These are phyloP conservation scores for Podaxis sp. DNA, from an alignment of 768 basidiomycete species.

Conservation along the genomic window DNA sequence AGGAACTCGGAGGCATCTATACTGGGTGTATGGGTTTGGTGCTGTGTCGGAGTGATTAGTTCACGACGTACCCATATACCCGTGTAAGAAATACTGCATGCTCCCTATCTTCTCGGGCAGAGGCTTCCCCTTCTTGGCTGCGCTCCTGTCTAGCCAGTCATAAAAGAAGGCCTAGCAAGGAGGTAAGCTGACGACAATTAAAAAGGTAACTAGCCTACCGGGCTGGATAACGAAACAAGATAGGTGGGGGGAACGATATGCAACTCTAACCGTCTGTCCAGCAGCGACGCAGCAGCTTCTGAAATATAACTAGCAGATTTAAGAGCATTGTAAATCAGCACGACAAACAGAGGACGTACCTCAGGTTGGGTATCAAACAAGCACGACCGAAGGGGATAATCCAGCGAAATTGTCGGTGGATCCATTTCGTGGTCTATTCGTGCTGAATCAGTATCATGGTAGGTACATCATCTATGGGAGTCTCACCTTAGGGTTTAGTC, in stretches of 20 bases:
- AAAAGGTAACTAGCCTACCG: constrained; percentile 39
- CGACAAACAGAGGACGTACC: constrained; percentile 39
- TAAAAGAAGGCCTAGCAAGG: constrained; percentile 79
- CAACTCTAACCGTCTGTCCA: constrained; percentile 72
- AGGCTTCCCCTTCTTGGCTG: constrained; percentile 78
- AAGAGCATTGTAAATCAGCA: background rate
- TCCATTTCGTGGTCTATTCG: constrained; percentile 80
- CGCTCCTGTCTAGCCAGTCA: constrained; percentile 85
- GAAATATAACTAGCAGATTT: constrained; percentile 67
- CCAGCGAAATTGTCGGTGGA: constrained; percentile 86
- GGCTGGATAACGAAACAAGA: constrained; percentile 79
- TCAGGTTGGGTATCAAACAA: constrained; percentile 87
- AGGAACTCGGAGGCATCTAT: constrained; percentile 87
- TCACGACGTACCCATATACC: constrained; percentile 59
- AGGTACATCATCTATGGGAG: background rate
- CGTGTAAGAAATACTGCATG: constrained; percentile 87
- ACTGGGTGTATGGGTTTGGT: background rate
- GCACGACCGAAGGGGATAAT: constrained; percentile 88
- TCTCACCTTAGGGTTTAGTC: constrained; percentile 79
- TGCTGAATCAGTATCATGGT: background rate
- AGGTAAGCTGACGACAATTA: constrained; percentile 2
- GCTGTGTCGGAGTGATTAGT: background rate
- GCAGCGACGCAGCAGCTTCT: constrained; percentile 83
- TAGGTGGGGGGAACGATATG: constrained; percentile 87
- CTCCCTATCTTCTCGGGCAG: constrained; percentile 89